Base-by-base conservation (phyloP, 129 eudicot species). In the Arctium minus region DNA sequence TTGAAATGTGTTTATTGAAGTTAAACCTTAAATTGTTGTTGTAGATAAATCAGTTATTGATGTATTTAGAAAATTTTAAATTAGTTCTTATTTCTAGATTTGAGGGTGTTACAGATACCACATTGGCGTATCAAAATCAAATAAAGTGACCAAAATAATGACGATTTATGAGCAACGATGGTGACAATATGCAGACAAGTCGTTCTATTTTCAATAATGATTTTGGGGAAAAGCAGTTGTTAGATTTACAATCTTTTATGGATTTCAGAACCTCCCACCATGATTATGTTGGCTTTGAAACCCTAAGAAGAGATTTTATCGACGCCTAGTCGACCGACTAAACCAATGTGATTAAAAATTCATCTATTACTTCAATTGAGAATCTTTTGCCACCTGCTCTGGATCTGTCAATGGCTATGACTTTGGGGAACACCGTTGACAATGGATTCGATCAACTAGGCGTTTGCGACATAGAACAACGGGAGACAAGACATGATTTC, bases 371-470 rank as follows among this genome's bases (percentile, higher is more conserved):
- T 22, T 22, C 27, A 22, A 22, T 84, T 42, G 50, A 12, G 50
- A 8, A 42, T 42, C 50, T 42, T 17, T 22, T 22, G 27, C 27
- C 27, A 22, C 27, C 27, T 22, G 48, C 90, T 0, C 89, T 89
- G 7, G 74, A 72, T 70, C 80, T 85, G 11, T 80, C 93, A 0
- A 90, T 87, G 72, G 86, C 85, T n/a, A 86, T 81, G 85, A 86
- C 67, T 38, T 85, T 71, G 12, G 80, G 85, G 37, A 35, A 22
- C 27, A 22, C 27, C 27, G 27, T 22, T 22, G 27, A 35, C 1
- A 60, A 84, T 72, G 68, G 48, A 6, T 40, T 77, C 13, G 88
- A 81, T 9, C 81, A 81, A 38, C 76, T 83, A 85, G 80, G 75
- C 38, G 71, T 8, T 35, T 35, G 37, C 37, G 3, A 35, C 27